These are phyloP conservation scores for Hymenotorrendiella dingleyae DNA, from an alignment of 2,329 filamentous ascomycete species.

Conservation along the genomic window DNA sequence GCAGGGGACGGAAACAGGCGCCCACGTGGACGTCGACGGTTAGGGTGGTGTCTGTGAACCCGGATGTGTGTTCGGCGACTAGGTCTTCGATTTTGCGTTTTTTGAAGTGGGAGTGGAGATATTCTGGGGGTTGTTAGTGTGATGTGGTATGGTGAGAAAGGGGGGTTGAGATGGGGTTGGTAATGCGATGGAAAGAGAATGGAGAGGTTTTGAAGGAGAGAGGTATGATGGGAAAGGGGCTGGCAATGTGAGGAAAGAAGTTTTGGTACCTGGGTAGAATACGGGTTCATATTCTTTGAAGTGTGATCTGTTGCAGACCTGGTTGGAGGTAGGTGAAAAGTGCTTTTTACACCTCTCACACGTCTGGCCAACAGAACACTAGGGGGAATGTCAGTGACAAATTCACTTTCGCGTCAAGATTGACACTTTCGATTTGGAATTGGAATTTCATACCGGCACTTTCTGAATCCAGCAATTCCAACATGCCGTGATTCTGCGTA, in stretches of 20 bases:
- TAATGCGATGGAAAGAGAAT: no score
- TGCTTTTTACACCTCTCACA: conserved; percentile 20
- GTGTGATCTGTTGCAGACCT: conserved; percentile 17
- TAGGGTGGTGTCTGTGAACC: conserved; percentile 13
- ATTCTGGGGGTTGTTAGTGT: conserved; percentile 12
- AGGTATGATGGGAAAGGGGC: no score
- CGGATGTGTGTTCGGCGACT: conserved; percentile 18
- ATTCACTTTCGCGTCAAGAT: no score
- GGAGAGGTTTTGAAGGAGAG: no score
- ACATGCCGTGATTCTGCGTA: conserved; percentile 19
- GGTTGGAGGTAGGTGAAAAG: conserved; percentile 5
- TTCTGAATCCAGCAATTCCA: conserved; percentile 25
- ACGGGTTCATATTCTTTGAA: conserved; percentile 18
- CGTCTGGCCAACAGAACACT: conserved; percentile 18
- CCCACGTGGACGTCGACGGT: conserved; percentile 19
- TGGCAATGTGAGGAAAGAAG: no score
- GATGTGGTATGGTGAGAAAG: no score
- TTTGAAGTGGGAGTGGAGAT: conserved; percentile 20
- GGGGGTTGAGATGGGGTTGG: no score
- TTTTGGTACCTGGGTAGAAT: conserved; percentile 23
- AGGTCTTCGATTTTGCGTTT: conserved; percentile 22
- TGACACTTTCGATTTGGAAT: background rate
- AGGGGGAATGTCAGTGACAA: background rate
- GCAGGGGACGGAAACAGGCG: conserved; percentile 17
- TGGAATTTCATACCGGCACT: conserved; percentile 11